Conservation (phyloP, 768 basidiomycete genomes). For the Collybiopsis confluens region DNA sequence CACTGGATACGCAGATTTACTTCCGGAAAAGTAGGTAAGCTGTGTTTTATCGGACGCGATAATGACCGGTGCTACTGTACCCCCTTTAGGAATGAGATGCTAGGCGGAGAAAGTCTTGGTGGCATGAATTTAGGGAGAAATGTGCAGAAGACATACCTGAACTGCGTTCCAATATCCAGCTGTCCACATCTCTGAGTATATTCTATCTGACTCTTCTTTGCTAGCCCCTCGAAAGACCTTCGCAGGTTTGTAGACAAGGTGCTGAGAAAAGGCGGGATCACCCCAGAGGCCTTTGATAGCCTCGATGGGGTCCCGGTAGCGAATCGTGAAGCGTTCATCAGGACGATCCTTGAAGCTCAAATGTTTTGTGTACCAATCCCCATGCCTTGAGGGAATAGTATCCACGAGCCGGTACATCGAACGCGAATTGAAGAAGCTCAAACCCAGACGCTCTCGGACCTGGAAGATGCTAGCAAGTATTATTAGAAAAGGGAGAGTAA, state of each 20-base stretch:
- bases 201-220: neutral
- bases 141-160: neutral
- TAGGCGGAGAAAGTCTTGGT: neutral
- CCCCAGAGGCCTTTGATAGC: conserved; percentile 9
- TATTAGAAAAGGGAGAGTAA: too few species aligned
- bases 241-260: conserved; percentile 19
- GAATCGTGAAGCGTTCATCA: conserved; percentile 2
- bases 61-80: conserved; percentile 24
- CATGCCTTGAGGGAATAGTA: conserved; percentile 1
- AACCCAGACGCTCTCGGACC: neutral
- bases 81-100: conserved; percentile 5
- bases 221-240: conserved; percentile 6
- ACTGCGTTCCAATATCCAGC: neutral
- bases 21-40: conserved; percentile 22
- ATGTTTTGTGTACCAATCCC: neutral
- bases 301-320: conserved; percentile 10
- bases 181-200: neutral
- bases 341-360: conserved; percentile 1
- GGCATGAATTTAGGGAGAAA: neutral
- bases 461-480: neutral
- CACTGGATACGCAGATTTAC: conserved; percentile 28
- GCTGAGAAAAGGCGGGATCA: neutral
- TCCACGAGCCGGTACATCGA: conserved; percentile 9
- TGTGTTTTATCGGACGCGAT: conserved; percentile 29
- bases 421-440: too few species aligned